phyloP scores from a whole-genome alignment of 2,329 filamentous ascomycete genomes.

The Rhynchosporium agropyri region DNA sequence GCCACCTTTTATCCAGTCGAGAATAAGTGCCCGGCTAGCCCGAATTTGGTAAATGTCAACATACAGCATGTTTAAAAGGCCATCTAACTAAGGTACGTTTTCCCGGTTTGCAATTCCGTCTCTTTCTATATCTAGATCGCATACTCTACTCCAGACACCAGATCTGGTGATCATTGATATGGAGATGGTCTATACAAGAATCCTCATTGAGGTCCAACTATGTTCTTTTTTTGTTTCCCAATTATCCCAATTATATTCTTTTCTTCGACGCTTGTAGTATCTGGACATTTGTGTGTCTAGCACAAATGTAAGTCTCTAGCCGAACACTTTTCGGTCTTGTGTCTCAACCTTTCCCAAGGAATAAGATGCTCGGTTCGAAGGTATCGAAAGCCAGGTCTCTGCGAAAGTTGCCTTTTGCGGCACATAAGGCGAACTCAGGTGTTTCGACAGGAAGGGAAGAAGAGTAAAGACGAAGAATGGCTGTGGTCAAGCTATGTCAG shows the following conservation, averaged over 20 bases:
- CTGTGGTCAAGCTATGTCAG: too few species aligned
- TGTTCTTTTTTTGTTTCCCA: background rate
- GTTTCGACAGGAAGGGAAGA: too few species aligned
- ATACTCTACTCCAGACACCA: constrained; percentile 48
- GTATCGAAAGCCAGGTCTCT: too few species aligned
- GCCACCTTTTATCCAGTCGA: background rate
- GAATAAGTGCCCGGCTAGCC: constrained; percentile 2
- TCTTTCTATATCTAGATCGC: constrained; percentile 38
- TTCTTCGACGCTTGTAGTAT: background rate
- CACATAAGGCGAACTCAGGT: too few species aligned
- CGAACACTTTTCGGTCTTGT: constrained; percentile 39
- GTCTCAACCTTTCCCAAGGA: too few species aligned
- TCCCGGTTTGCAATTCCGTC: constrained; percentile 18
- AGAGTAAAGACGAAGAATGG: too few species aligned
- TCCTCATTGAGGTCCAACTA: constrained; percentile 22
- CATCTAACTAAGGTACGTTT: background rate
- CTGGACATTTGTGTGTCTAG: too few species aligned
- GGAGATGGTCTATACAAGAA: constrained; percentile 52
- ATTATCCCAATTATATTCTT: background rate
- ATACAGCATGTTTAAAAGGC: background rate
- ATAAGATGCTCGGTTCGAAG: too few species aligned
- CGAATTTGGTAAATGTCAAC: constrained; percentile 4
- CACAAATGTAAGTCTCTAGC: too few species aligned
- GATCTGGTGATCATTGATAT: constrained; percentile 58
- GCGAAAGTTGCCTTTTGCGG: too few species aligned